Conservation (phyloP, 495 filamentous ascomycete species). For the Penicillium pancosmium region DNA sequence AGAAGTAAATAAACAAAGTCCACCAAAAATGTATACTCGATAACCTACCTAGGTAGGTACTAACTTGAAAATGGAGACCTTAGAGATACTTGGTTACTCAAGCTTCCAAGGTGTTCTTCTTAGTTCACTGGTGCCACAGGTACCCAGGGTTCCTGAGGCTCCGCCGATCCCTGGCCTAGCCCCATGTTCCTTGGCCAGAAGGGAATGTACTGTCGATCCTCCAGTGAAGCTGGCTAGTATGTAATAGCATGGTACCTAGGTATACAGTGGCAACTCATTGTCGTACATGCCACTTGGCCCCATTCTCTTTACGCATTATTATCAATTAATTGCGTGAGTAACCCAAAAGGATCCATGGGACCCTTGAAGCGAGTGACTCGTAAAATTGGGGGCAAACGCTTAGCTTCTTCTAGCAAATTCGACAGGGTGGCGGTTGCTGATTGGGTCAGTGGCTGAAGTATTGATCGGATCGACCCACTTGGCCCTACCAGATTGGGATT, state of each 20-base stretch:
- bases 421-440: conserved; percentile 25
- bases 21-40: too few species aligned
- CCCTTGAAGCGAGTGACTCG: neutral
- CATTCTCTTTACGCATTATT: neutral
- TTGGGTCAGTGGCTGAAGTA: conserved; percentile 6
- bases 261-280: neutral
- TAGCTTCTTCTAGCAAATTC: conserved; percentile 37
- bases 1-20: too few species aligned
- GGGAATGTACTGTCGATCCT: conserved; percentile 6
- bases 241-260: too few species aligned
- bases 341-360: neutral
- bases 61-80: too few species aligned
- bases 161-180: conserved; percentile 21
- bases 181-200: conserved; percentile 8
- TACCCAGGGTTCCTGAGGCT: conserved; percentile 11
- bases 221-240: too few species aligned
- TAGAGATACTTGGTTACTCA: neutral
- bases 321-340: conserved; percentile 1
- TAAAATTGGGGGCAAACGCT: conserved; percentile 14
- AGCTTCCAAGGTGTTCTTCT: neutral
- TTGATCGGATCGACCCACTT: conserved; percentile 15
- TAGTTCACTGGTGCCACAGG: too few species aligned
- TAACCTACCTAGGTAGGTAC: too few species aligned
- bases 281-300: neutral
- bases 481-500: conserved; percentile 9